phyloP scores from a whole-genome alignment of 176 grass and related monocot species.

The Aegilops longissima region DNA sequence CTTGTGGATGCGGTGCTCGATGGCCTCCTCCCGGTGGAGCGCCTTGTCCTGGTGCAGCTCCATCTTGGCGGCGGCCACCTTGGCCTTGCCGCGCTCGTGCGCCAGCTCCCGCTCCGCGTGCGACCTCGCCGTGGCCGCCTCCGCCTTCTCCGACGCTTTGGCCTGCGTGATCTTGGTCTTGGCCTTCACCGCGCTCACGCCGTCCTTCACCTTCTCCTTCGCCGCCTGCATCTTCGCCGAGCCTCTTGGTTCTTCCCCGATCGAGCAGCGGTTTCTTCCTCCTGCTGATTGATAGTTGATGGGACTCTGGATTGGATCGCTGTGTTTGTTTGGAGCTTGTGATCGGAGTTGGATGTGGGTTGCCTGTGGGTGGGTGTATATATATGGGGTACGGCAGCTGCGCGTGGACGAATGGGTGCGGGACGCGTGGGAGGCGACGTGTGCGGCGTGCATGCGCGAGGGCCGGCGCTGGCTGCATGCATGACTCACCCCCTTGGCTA shows the following conservation, averaged over 20 bases:
- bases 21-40: slow-evolving; percentile 6
- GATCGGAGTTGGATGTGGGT: background rate
- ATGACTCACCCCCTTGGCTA: background rate
- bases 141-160: slow-evolving; percentile 48
- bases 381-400: background rate
- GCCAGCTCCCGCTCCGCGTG: slow-evolving; percentile 44
- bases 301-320: background rate
- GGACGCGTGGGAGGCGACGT: background rate
- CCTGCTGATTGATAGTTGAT: background rate
- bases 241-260: background rate
- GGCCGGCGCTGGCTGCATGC: background rate
- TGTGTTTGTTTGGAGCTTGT: background rate
- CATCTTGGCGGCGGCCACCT: slow-evolving; percentile 59
- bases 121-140: slow-evolving; percentile 41
- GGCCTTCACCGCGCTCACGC: slow-evolving; percentile 40
- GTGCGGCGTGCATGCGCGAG: background rate
- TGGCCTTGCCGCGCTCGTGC: slow-evolving; percentile 61
- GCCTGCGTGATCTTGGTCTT: slow-evolving; percentile 48
- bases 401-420: background rate
- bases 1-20: slow-evolving; percentile 9
- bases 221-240: background rate
- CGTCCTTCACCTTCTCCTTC: slow-evolving; percentile 59
- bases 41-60: slow-evolving; percentile 30
- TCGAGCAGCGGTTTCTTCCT: background rate
- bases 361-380: too few species aligned